phyloP scores from a whole-genome alignment of 495 filamentous ascomycete genomes.

The Aspergillus taichungensis region DNA sequence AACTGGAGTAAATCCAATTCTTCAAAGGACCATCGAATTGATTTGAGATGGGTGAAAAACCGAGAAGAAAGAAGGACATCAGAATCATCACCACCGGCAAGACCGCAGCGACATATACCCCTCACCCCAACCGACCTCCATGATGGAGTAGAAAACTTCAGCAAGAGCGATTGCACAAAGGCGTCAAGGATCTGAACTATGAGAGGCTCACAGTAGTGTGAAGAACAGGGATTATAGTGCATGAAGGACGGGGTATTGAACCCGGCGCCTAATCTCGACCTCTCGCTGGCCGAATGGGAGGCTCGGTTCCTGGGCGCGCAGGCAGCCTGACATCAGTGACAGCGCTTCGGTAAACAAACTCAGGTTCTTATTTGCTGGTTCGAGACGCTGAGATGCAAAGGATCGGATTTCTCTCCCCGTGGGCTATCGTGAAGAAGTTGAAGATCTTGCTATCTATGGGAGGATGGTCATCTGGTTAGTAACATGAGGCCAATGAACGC shows the following conservation, averaged over 20 bases:
- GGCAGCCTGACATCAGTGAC: background rate
- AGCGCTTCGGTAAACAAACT: slow-evolving; percentile 2
- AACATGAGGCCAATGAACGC: no score
- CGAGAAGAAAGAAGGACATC: background rate
- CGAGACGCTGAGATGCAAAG: background rate
- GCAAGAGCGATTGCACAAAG: background rate
- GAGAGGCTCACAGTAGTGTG: slow-evolving; percentile 14
- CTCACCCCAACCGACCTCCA: background rate
- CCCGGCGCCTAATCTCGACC: slow-evolving; percentile 17
- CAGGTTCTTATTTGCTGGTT: background rate
- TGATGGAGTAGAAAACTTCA: no score
- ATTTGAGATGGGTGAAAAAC: background rate
- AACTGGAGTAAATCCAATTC: background rate
- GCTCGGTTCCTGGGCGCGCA: slow-evolving; percentile 4
- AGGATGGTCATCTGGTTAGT: no score
- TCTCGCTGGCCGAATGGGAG: slow-evolving; percentile 8
- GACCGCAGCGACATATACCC: slow-evolving; percentile 3
- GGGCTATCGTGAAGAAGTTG: no score
- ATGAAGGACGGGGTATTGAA: slow-evolving; percentile 7
- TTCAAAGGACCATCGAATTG: slow-evolving; percentile 1
- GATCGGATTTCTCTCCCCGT: no score
- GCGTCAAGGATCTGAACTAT: slow-evolving; percentile 19
- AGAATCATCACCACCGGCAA: background rate
- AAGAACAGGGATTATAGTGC: slow-evolving; percentile 12
- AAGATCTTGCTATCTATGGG: no score